Evolutionary conservation across 345 rosid species (phyloP).

Genomic region (Angophora floribunda): DNA sequence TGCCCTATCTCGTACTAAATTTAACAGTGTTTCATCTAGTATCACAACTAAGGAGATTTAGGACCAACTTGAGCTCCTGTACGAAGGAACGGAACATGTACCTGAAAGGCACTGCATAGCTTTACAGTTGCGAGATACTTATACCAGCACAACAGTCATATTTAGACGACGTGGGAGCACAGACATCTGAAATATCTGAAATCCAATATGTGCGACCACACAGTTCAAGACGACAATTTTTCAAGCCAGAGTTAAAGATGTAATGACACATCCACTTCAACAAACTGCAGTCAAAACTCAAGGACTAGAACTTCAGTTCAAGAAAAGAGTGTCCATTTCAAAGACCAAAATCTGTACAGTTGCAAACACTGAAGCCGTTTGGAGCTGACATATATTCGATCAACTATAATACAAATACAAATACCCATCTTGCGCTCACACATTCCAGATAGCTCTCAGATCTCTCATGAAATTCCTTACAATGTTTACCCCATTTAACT

Average conservation of each 20-base stretch:
- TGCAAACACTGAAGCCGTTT: background rate
- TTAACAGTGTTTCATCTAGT: background rate
- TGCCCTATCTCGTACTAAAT: background rate
- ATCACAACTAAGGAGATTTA: background rate
- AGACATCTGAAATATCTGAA: background rate
- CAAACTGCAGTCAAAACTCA: background rate
- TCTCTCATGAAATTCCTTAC: background rate
- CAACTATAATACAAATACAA: background rate
- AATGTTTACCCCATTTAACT: background rate
- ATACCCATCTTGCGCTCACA: background rate
- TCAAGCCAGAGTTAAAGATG: background rate
- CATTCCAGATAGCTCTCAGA: background rate
- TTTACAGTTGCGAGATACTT: background rate
- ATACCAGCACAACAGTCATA: background rate
- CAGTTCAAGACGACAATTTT: background rate
- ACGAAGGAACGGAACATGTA: background rate
- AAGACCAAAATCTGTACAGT: background rate
- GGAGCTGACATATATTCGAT: background rate
- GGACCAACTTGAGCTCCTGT: background rate
- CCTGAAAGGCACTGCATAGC: background rate
- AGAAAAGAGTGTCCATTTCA: background rate
- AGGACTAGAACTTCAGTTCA: background rate
- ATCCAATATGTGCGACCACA: background rate
- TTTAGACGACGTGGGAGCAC: background rate
- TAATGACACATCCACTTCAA: background rate